A percentile compares a stretch with the other conserved stretches of the same genome.
These are phyloP conservation scores for Tricholomella constricta DNA, from an alignment of 768 basidiomycete species.

Conservation along the genomic window DNA sequence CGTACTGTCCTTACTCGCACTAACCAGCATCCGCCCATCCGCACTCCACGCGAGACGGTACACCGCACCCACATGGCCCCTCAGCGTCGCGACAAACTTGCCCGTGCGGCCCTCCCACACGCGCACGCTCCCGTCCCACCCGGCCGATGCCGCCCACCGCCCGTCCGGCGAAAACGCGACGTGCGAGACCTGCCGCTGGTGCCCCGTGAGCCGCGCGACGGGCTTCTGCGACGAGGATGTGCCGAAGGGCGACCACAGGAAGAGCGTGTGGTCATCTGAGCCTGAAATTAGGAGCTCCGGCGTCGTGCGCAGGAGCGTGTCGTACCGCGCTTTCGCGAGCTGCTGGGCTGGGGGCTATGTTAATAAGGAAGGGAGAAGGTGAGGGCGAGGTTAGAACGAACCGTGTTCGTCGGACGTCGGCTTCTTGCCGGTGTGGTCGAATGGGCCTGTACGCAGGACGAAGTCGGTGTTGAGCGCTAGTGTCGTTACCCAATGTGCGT, in stretches of 20 bases:
- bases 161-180: slow-evolving; percentile 96
- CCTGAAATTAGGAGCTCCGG: slow-evolving; percentile 92
- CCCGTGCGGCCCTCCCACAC: slow-evolving; percentile 87
- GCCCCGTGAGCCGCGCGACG: slow-evolving; percentile 80
- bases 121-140: slow-evolving; percentile 89
- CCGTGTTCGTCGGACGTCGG: slow-evolving; percentile 85
- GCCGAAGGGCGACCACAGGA: slow-evolving; percentile 89
- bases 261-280: slow-evolving; percentile 97
- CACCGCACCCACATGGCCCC: slow-evolving; percentile 93
- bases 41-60: slow-evolving; percentile 96
- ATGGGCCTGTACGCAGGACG: slow-evolving; percentile 91
- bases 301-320: slow-evolving; percentile 57
- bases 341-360: slow-evolving; percentile 58
- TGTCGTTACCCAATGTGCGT: slow-evolving; percentile 99
- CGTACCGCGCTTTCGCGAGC: slow-evolving; percentile 78
- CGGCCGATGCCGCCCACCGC: slow-evolving; percentile 86
- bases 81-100: slow-evolving; percentile 86
- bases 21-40: slow-evolving; percentile 88
- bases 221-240: slow-evolving; percentile 44
- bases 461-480: slow-evolving; percentile 95
- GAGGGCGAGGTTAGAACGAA: slow-evolving; percentile 27
- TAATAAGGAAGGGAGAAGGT: background rate
- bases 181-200: slow-evolving; percentile 93
- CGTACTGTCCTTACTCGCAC: slow-evolving; percentile 95
- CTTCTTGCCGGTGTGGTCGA: slow-evolving; percentile 82